A percentile compares a stretch with the other conserved stretches of the same genome.
phyloP scores from a whole-genome alignment of 169 alveolate species.

The Eimeria necatrix region DNA sequence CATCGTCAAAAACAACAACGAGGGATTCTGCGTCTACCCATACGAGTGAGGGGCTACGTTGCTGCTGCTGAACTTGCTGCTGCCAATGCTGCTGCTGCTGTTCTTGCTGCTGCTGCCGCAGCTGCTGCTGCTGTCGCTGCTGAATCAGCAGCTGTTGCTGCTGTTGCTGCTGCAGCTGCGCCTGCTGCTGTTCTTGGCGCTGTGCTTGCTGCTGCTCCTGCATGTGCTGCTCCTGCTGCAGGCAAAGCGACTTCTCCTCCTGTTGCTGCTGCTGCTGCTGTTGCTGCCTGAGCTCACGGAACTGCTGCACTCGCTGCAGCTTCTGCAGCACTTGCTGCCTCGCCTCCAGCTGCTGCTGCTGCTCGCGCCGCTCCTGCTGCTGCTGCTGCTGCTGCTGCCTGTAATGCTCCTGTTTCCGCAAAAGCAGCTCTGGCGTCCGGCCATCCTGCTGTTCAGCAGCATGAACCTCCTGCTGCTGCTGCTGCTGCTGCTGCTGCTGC shows the following conservation, averaged over 20 bases:
- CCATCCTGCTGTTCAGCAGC: background rate
- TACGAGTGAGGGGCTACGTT: conserved; percentile 4
- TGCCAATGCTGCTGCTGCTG: conserved; percentile 6
- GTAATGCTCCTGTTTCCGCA: background rate
- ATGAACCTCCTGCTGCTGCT: background rate
- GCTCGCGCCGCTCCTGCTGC: background rate
- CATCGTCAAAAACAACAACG: background rate
- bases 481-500: conserved; percentile 21
- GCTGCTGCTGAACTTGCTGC: conserved; percentile 30
- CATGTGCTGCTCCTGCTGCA: background rate
- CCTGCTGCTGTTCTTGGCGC: background rate
- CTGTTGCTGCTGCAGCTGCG: background rate
- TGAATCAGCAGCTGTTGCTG: background rate
- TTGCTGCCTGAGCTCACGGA: background rate
- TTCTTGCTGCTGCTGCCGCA: background rate
- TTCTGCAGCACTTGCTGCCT: background rate
- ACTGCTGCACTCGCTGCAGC: background rate
- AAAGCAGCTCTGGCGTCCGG: background rate
- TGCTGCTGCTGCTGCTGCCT: background rate
- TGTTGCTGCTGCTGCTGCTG: conserved; percentile 18
- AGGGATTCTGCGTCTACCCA: background rate
- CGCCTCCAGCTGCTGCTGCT: background rate
- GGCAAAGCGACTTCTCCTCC: background rate
- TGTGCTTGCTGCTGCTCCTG: background rate
- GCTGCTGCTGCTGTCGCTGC: conserved; percentile 25